phyloP scores from a whole-genome alignment of 768 basidiomycete genomes.

The Cystofilobasidium ferigula region DNA sequence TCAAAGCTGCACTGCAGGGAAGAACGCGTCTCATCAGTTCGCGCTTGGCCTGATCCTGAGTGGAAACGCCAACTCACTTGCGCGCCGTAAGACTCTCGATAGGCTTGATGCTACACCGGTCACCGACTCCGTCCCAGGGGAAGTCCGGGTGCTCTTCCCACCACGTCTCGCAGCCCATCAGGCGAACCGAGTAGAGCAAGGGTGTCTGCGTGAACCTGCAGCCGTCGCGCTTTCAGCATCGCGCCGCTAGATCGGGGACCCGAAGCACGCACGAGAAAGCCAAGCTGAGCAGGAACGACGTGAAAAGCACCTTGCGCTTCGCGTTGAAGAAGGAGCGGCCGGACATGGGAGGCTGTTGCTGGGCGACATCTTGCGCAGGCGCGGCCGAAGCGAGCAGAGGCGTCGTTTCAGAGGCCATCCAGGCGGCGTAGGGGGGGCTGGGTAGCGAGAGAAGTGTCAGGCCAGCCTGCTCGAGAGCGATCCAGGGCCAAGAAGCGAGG shows the following conservation, averaged over 20 bases:
- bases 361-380: background rate
- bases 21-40: background rate
- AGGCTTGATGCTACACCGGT: conserved; percentile 30
- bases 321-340: conserved; percentile 11
- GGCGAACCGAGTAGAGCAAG: conserved; percentile 33
- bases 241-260: background rate
- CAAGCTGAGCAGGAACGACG: conserved; percentile 3
- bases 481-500: too few species aligned
- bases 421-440: background rate
- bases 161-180: conserved; percentile 34
- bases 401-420: background rate
- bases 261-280: conserved; percentile 8
- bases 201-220: conserved; percentile 31
- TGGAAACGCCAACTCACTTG: conserved; percentile 21
- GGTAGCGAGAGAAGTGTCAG: background rate
- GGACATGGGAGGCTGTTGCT: background rate
- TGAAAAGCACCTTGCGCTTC: conserved; percentile 3
- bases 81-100: conserved; percentile 28
- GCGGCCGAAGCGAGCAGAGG: background rate
- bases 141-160: conserved; percentile 28
- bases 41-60: background rate
- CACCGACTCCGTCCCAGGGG: conserved; percentile 26
- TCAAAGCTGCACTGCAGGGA: background rate
- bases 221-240: background rate
- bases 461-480: too few species aligned